Evolutionary conservation across 306 rosid species (phyloP), one percentile per base, ranked within the genome.

Genomic region (Echinosophora koreensis): DNA sequence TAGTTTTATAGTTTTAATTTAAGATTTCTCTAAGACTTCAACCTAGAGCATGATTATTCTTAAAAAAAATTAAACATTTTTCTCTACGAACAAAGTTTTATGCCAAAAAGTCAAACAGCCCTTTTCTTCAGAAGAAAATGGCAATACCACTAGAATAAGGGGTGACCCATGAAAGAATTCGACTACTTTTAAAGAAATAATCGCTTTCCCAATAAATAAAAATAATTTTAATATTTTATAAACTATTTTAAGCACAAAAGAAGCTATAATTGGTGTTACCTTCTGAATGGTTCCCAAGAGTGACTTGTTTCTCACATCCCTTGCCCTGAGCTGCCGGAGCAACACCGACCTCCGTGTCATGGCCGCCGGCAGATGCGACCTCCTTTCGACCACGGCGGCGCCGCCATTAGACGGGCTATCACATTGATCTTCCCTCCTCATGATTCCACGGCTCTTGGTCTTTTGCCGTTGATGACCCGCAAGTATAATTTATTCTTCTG

Each of bases 211-310:
- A n/a, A n/a, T n/a, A n/a, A n/a, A n/a, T n/a, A n/a, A n/a, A n/a
- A n/a, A n/a, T n/a, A n/a, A n/a, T n/a, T n/a, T n/a, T n/a, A n/a
- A n/a, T n/a, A n/a, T n/a, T n/a, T n/a, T 39, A 39, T 39, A 39
- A 39, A 39, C 6, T 7, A 2, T 39, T 39, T 35, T 35, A 35
- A 35, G 0, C 3, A 28, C 1, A 28, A 28, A 28, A 28, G 1
- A 28, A 28, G 30, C 13, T 42, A 42, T 9, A 9, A 41, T 41
- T 1, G 42, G 50, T 4, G 46, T 65, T 0, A 94, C 98, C 97
- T 90, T 95, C 10, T 86, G 88, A 49, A 92, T 86, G 73, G 95
- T 60, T 18, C 88, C 86, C 37, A 95, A 76, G 47, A 95, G 70
- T 17, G 97, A 87, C 80, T 77, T 90, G 81, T 87, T 93, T 66